phyloP scores from a whole-genome alignment of 352 stramenopile species.

The Thalassiosira oceanica region DNA sequence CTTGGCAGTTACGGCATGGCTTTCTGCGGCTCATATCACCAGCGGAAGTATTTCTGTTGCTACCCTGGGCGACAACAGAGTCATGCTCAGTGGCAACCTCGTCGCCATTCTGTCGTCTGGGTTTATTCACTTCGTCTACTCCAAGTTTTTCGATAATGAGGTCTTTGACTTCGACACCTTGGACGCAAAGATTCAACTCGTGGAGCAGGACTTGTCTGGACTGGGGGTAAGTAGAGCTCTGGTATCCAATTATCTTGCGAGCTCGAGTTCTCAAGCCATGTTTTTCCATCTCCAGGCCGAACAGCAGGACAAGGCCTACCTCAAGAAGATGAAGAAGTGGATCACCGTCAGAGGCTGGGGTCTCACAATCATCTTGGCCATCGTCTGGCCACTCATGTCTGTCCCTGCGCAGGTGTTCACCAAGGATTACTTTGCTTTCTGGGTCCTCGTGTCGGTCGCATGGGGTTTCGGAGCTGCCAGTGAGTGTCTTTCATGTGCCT shows the following conservation, averaged over 20 bases:
- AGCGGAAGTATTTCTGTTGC: constrained; percentile 58
- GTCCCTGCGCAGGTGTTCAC: constrained; percentile 82
- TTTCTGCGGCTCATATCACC: constrained; percentile 64
- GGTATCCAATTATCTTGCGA: too few relatives aligned
- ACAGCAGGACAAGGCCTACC: constrained; percentile 69
- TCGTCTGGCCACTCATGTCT: constrained; percentile 83
- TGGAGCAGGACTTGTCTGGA: constrained; percentile 79
- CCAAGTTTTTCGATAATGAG: constrained; percentile 74
- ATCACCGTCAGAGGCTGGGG: constrained; percentile 79
- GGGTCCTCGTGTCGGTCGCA: constrained; percentile 82
- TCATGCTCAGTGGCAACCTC: constrained; percentile 84
- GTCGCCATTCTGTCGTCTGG: constrained; percentile 80
- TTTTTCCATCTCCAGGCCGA: too few relatives aligned
- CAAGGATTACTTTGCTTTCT: constrained; percentile 83
- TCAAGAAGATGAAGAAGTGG: constrained; percentile 71
- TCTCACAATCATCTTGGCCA: constrained; percentile 81
- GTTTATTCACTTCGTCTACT: constrained; percentile 77
- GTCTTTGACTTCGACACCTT: constrained; percentile 77
- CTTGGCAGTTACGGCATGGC: constrained; percentile 75
- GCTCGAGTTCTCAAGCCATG: too few relatives aligned
- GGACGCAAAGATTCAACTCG: constrained; percentile 70
- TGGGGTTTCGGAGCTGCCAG: constrained; percentile 81
- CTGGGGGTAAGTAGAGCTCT: too few relatives aligned
- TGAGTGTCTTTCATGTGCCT: too few relatives aligned
- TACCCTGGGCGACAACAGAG: constrained; percentile 75